phyloP scores from a whole-genome alignment of 495 filamentous ascomycete genomes.

The Delitschia confertaspora region DNA sequence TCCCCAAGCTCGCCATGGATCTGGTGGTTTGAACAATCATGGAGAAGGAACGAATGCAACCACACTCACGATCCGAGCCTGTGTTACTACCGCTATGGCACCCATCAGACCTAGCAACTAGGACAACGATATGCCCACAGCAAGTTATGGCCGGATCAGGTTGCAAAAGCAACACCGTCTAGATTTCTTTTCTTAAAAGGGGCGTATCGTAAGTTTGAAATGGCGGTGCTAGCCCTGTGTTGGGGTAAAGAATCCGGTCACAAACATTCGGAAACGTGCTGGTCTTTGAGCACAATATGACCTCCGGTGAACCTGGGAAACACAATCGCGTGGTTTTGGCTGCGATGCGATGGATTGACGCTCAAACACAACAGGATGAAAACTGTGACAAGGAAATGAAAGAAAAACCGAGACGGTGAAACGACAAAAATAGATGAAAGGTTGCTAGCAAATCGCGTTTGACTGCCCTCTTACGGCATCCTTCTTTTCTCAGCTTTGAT shows the following conservation, averaged over 20 bases:
- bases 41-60: slow-evolving; percentile 7
- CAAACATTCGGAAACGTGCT: slow-evolving; percentile 14
- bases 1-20: background rate
- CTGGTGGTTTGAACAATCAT: slow-evolving; percentile 6
- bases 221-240: background rate
- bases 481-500: no score
- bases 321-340: slow-evolving; percentile 25
- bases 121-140: background rate
- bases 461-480: no score
- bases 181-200: background rate
- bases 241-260: background rate
- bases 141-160: slow-evolving; percentile 1
- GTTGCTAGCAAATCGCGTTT: slow-evolving; percentile 2
- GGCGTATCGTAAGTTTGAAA: background rate
- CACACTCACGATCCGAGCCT: background rate
- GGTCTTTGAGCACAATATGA: slow-evolving; percentile 3
- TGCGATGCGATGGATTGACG: no score
- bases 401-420: background rate
- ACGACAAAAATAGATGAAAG: no score
- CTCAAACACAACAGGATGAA: background rate
- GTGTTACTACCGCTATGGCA: slow-evolving; percentile 20
- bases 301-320: slow-evolving; percentile 5
- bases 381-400: background rate
- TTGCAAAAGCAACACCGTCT: background rate
- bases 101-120: slow-evolving; percentile 1